Base-by-base conservation (phyloP, 495 filamentous ascomycete species). In the Friedmanniomyces simplex region DNA sequence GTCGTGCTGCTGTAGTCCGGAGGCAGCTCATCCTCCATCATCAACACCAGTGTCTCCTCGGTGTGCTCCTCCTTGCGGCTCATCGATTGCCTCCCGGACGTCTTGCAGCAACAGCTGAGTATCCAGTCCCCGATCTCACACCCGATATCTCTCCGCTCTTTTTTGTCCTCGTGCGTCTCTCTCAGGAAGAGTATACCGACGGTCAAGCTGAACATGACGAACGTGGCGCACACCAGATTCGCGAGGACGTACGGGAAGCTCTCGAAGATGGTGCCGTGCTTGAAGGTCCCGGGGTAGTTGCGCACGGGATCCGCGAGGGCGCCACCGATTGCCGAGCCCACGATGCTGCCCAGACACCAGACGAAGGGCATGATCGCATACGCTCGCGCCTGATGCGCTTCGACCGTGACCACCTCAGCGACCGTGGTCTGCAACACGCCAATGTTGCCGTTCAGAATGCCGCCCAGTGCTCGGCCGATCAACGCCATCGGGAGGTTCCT, bases 311-410 rank as follows among this genome's bases (percentile, higher is more conserved):
- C 81, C 55, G 93, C 91, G 55, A 98, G 78, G 50, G 86, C 81
- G 61, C 93, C 93, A 64, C 93, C 93, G 63, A 98, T 84, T 62
- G 84, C 82, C 54, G 91, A 89, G 13, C 94, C 93, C 58, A 97
- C 76, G 60, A 97, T 94, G 41, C 85, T 85, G 55, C 93, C 93
- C 62, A 98, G 72, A 68, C 90, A 96, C 94, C 94, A 98, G 26
- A 96, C 85, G 63, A 95, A 87, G 1, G 93, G 93, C 93, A 98
- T 96, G 65, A 98, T 89, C 7, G 93, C 84, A 72, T 90, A 99
- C 45, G 90, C 94, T 46, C 85, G 87, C 55, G 89, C 86, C 63
- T 96, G 88, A 73, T 97, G 89, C 68, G 91, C 84, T 65, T 95
- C 94, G 57, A 85, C 83, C 21, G 87, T 94, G 26, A 96, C 83